phyloP scores from a whole-genome alignment of 164 flowering plant species.

The Liquidambar formosana region DNA sequence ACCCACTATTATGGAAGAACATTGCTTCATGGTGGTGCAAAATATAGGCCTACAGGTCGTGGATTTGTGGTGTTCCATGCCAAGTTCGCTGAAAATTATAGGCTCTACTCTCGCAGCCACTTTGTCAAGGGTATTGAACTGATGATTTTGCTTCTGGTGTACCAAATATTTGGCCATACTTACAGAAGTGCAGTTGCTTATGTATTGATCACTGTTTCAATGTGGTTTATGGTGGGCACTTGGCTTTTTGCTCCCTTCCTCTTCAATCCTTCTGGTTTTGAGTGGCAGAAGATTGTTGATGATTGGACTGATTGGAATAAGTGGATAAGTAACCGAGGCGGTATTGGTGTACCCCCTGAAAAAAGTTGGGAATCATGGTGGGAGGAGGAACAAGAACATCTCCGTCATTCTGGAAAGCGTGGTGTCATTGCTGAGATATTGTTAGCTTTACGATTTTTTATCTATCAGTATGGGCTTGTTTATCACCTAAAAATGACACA shows the following conservation, averaged over 20 bases:
- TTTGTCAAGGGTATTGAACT: conserved; percentile 95
- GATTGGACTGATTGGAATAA: conserved; percentile 98
- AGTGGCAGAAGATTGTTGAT: conserved; percentile 98
- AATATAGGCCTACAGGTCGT: conserved; percentile 89
- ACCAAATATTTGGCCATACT: conserved; percentile 74
- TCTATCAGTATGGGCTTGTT: conserved; percentile 94
- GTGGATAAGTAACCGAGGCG: conserved; percentile 92
- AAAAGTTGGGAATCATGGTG: conserved; percentile 99
- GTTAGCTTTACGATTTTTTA: conserved; percentile 75
- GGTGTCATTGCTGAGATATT: conserved; percentile 75
- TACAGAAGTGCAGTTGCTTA: conserved; percentile 71
- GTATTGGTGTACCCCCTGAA: conserved; percentile 87
- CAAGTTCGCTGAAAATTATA: conserved; percentile 92
- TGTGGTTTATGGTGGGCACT: conserved; percentile 99
- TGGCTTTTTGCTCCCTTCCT: conserved; percentile 99
- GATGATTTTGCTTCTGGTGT: conserved; percentile 81
- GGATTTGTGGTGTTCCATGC: conserved; percentile 99
- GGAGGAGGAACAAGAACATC: conserved; percentile 97
- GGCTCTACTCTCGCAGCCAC: conserved; percentile 94
- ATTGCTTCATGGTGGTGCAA: conserved; percentile 95
- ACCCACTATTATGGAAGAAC: conserved; percentile 96
- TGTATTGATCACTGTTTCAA: conserved; percentile 75
- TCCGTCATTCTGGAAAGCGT: conserved; percentile 78
- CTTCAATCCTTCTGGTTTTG: conserved; percentile 98
- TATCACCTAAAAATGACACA: conserved; percentile 74